These are phyloP conservation scores for Cladobotryum protrusum DNA, from an alignment of 2,329 filamentous ascomycete genomes.

Conservation along the genomic window DNA sequence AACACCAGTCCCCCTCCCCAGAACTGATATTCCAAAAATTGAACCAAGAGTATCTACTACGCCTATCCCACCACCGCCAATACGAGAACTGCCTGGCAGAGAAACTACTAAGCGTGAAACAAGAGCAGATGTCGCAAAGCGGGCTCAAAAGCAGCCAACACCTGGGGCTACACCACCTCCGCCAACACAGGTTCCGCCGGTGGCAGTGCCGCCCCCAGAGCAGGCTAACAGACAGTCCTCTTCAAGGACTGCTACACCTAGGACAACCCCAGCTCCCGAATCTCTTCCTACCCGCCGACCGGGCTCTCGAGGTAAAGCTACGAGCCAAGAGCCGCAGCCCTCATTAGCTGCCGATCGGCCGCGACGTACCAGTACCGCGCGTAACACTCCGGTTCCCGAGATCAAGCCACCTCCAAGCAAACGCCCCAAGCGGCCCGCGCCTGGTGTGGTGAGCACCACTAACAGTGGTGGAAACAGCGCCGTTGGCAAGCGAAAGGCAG, in stretches of 20 bases:
- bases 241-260: constrained; percentile 30
- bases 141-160: constrained; percentile 29
- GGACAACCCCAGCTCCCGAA: constrained; percentile 30
- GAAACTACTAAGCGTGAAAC: constrained; percentile 39
- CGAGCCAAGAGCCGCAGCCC: constrained; percentile 44
- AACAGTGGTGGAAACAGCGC: constrained; percentile 58
- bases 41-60: constrained; percentile 28
- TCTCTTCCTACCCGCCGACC: constrained; percentile 36
- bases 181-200: constrained; percentile 19
- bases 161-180: constrained; percentile 11
- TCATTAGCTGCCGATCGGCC: constrained; percentile 47
- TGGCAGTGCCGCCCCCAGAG: constrained; percentile 10
- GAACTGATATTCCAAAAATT: constrained; percentile 21
- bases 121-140: constrained; percentile 38
- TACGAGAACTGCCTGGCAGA: constrained; percentile 20
- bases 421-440: constrained; percentile 63
- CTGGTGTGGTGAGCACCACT: constrained; percentile 61
- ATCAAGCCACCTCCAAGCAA: constrained; percentile 40
- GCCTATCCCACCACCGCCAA: constrained; percentile 24
- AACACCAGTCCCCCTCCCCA: constrained; percentile 33
- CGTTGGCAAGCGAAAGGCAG: constrained; percentile 65
- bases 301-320: constrained; percentile 46
- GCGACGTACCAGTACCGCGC: constrained; percentile 50
- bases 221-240: constrained; percentile 23
- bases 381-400: constrained; percentile 52